Evolutionary conservation across 371 early-diverging fungal genomes (phyloP).

Genomic region (Dentiscutata heterogama): DNA sequence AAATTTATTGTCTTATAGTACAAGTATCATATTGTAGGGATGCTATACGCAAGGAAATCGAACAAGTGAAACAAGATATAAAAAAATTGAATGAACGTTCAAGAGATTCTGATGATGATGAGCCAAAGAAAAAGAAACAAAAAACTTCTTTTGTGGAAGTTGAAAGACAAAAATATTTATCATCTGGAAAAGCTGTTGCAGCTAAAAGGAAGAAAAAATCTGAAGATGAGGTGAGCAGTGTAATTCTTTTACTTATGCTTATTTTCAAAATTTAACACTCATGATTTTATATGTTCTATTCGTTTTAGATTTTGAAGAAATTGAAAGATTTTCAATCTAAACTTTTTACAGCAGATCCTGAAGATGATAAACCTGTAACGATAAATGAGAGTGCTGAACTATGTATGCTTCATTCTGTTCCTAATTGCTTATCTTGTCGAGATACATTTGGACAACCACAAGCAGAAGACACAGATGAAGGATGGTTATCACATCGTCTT

Average conservation of each 20-base stretch:
- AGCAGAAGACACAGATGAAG: conserved; percentile 59
- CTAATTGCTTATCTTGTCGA: conserved; percentile 73
- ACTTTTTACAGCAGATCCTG: background rate
- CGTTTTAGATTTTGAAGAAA: conserved; percentile 51
- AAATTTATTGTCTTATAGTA: background rate
- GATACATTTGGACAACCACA: conserved; percentile 49
- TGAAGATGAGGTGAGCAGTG: conserved; percentile 55
- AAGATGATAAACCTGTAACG: conserved; percentile 47
- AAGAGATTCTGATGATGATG: conserved; percentile 38
- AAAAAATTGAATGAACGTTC: conserved; percentile 63
- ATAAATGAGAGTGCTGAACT: conserved; percentile 53
- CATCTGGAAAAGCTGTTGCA: conserved; percentile 51
- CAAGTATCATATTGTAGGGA: background rate
- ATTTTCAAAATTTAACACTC: background rate
- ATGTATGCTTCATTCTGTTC: conserved; percentile 72
- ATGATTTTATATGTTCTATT: conserved; percentile 40
- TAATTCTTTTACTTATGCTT: background rate
- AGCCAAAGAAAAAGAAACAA: conserved; percentile 52
- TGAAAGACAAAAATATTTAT: conserved; percentile 65
- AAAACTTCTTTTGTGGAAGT: conserved; percentile 64
- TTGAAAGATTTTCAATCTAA: conserved; percentile 55
- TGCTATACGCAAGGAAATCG: conserved; percentile 56
- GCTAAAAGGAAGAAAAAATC: conserved; percentile 51
- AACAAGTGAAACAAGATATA: conserved; percentile 66
- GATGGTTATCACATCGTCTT: conserved; percentile 79